Base-by-base conservation (phyloP, 2,329 filamentous ascomycete genomes). In the Colletotrichum costaricense region DNA sequence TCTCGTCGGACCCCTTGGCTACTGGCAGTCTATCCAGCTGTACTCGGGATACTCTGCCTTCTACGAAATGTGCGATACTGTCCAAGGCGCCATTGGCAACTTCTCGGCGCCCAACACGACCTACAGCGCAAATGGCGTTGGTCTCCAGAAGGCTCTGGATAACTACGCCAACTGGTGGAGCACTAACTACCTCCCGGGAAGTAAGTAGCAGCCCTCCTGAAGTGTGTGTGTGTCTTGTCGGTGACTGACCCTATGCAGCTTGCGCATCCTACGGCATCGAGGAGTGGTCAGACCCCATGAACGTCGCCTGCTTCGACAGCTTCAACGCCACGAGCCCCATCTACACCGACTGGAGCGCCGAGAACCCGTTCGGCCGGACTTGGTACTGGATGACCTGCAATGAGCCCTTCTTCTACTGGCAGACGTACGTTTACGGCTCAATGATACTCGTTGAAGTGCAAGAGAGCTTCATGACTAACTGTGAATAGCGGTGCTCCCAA, bases 381-480 rank as follows among this genome's bases (percentile, higher is more conserved):
- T 92, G 89, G 89, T 78, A 83, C 8, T 92, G 90, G 90, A 85
- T 91, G 80, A 83, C 86, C 2, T 92, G 91, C 83, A 92, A 92
- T 77, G 88, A 92, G 78, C 89, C 90, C 11, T 71, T 73, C 35
- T 66, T 71, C 62, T 70, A 66, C 79, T 91, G 86, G 85, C 88
- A 90, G 78, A 85, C 86, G 82, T 86, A 78, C 76, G 84, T 78
- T 14, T 12, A 19, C 5, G 1, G 42, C 42, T 8, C 19, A 49
- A 19, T 33, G 28, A 24, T 16, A 28, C 6, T 4, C 38, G 16
- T 8, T 19, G 1, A 1, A 11, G 11, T 12, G 24, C 2, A 4
- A 8, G n/a, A 52, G 64, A 75, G 76, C 55, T 74, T 80, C 73
- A 79, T 76, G 74, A 77, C 60, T 73, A 26, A 73, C n/a, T 8